These are phyloP conservation scores for Allium sativum DNA, from an alignment of 106 monocot genomes.

Conservation along the genomic window DNA sequence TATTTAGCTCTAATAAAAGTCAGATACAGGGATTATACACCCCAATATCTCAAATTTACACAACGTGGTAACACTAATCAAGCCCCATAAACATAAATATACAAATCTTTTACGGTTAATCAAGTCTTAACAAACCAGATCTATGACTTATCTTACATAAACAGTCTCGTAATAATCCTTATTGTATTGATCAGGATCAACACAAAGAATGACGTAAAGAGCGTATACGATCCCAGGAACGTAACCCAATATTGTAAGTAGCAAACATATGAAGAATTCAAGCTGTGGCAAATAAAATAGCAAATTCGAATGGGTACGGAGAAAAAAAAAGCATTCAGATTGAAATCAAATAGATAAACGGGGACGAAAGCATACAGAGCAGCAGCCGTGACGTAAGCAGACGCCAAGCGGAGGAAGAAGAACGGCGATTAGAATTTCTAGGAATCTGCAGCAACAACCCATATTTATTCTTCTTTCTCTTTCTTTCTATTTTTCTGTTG, in stretches of 20 bases:
- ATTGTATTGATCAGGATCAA: constrained; percentile 19
- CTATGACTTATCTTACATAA: background rate
- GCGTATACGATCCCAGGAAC: constrained; percentile 41
- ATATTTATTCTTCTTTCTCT: background rate
- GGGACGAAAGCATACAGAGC: constrained; percentile 36
- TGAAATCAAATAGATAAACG: background rate
- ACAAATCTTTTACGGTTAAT: too few relatives aligned
- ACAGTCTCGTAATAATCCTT: background rate
- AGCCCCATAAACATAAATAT: too few relatives aligned
- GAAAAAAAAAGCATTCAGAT: background rate
- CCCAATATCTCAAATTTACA: too few relatives aligned
- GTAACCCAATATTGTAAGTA: constrained; percentile 39
- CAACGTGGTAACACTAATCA: too few relatives aligned
- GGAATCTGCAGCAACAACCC: constrained; percentile 32
- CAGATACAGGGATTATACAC: too few relatives aligned
- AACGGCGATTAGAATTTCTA: constrained; percentile 68
- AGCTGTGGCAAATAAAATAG: constrained; percentile 8
- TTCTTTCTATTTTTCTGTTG: background rate
- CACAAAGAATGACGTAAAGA: constrained; percentile 31
- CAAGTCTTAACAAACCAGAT: too few relatives aligned
- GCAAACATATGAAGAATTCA: constrained; percentile 35
- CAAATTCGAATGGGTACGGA: background rate
- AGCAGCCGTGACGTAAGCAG: constrained; percentile 76
- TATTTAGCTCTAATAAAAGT: too few relatives aligned
- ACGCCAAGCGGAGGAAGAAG: constrained; percentile 79